Base-by-base conservation (phyloP, 2,329 filamentous ascomycete genomes). In the Aspergillus pseudonomiae region DNA sequence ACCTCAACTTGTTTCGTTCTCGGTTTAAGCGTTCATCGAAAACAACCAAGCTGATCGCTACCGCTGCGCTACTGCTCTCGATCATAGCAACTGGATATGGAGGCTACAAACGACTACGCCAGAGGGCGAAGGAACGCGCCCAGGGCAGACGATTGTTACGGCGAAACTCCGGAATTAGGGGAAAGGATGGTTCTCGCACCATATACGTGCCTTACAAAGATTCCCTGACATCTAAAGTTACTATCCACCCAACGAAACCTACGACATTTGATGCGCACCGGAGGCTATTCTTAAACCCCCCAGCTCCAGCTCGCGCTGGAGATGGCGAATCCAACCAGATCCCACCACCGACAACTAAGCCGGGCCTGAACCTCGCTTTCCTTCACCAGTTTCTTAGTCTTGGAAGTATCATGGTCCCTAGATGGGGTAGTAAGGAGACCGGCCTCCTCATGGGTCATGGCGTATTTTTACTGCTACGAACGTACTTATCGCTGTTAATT, bases 191-290 rank as follows among this genome's bases (percentile, higher is more conserved):
- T 57, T 94, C 93, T 56, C 86, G 95, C 61, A 96, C 93, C 16
- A 95, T 99, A 63, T 98, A 95, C 74, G 95, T 99, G 32, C 94
- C 94, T 2, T 95, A 97, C 79, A 93, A 92, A 77, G 87, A 93
- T 69, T 74, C 72, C 28, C 63, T 72, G 53, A 97, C 93, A 2
- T 91, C 93, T 69, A 96, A 96, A 78, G 94, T 99, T 55, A 90
- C 91, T 62, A 97, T 99, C 67, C 85, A 92, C 74, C 90, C 91
- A 6, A 99, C 94, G 32, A 97, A 97, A 75, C 88, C 89, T 24
- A 91, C 94, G 41, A 99, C 95, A 0, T 99, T 98, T 75, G 94
- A 99, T 83, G 96, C 95, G 6, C 95, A 99, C 80, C 88, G 95
- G 34, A 86, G 96, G 30, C 84, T 99, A 34, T 99, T 99, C 76